phyloP scores from a whole-genome alignment of 164 flowering plant genomes.

The Hamamelis virginiana region DNA sequence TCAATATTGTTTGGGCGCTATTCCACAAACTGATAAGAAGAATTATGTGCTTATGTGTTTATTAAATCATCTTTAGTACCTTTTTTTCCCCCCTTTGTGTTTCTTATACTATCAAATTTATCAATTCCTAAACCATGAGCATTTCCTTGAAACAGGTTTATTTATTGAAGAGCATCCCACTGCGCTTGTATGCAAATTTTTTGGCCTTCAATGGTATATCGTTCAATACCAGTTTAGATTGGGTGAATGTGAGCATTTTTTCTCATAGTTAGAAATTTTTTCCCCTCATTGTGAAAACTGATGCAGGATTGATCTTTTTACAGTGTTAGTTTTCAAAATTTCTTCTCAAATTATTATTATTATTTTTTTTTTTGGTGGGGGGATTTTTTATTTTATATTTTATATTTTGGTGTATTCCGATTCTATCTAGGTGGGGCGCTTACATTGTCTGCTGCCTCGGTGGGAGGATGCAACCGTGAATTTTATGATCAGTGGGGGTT shows the following conservation, averaged over 20 bases:
- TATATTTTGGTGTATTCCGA: too few relatives aligned
- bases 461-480: slow-evolving; percentile 87
- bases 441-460: slow-evolving; percentile 93
- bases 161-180: slow-evolving; percentile 56
- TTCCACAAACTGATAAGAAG: neutral
- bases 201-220: slow-evolving; percentile 42
- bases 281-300: neutral
- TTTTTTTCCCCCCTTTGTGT: neutral
- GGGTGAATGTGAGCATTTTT: slow-evolving; percentile 45
- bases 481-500: slow-evolving; percentile 92
- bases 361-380: slow-evolving; percentile 1
- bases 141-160: slow-evolving; percentile 36
- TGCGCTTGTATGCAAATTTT: slow-evolving; percentile 54
- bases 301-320: neutral
- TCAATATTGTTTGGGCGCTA: neutral
- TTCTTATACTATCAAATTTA: neutral
- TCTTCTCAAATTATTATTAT: neutral
- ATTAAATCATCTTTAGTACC: neutral
- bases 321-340: too few relatives aligned
- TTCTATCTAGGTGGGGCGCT: slow-evolving; percentile 67
- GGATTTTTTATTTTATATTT: too few relatives aligned
- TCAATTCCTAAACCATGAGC: neutral
- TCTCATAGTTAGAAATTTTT: neutral
- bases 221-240: slow-evolving; percentile 43
- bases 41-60: neutral